Evolutionary conservation across 1,284 basidiomycete species (phyloP).

Genomic region (Agroathelia rolfsii): DNA sequence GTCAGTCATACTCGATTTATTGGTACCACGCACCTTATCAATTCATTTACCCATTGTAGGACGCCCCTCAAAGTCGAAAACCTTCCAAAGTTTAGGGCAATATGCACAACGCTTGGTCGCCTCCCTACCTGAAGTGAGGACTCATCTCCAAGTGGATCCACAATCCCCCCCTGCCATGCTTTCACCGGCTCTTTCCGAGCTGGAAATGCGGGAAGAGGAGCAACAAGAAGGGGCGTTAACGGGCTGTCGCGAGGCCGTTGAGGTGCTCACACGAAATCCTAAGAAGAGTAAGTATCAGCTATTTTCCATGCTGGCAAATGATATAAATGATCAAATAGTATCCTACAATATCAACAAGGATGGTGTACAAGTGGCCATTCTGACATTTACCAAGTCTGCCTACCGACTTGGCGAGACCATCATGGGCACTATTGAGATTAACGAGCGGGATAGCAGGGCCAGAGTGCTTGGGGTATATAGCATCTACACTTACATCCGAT

Average conservation of each 20-base stretch:
- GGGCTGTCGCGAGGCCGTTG: conserved; percentile 83
- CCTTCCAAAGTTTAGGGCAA: no score
- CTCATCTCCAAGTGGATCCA: no score
- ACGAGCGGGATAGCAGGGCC: conserved; percentile 47
- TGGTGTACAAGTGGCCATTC: conserved; percentile 73
- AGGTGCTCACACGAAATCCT: conserved; percentile 80
- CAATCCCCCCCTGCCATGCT: conserved; percentile 26
- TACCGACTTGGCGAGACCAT: conserved; percentile 88
- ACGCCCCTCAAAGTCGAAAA: no score
- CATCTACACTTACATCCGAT: no score
- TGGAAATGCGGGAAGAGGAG: conserved; percentile 24
- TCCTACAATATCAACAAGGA: conserved; percentile 93
- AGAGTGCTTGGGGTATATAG: conserved; percentile 71
- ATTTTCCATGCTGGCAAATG: no score
- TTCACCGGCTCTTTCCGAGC: conserved; percentile 16
- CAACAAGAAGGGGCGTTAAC: conserved; percentile 39
- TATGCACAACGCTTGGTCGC: no score
- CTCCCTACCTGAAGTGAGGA: no score
- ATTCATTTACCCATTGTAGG: no score
- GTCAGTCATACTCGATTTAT: no score
- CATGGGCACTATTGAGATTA: conserved; percentile 79
- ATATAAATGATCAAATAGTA: no score
- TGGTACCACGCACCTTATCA: no score
- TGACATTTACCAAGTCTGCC: conserved; percentile 86
- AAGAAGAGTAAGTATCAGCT: conserved; percentile 63